Conservation (phyloP, 768 basidiomycete genomes). For the Leucogyrophana mollusca region DNA sequence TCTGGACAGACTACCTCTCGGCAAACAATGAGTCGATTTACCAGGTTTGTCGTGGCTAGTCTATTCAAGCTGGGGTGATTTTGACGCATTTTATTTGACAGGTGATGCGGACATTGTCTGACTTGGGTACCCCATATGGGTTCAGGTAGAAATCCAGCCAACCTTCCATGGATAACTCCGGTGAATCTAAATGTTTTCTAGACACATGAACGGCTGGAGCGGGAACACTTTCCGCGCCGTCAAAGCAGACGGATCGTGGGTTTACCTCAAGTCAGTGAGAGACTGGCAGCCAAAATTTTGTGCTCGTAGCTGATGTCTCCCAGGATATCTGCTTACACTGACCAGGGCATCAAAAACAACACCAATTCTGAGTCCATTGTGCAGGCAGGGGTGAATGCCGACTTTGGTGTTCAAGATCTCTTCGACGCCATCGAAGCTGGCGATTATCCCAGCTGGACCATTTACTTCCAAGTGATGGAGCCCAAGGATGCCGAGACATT, state of each 20-base stretch:
- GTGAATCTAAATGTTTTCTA: neutral
- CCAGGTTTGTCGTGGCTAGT: slow-evolving; percentile 16
- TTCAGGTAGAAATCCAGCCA: slow-evolving; percentile 25
- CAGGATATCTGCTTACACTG: slow-evolving; percentile 14
- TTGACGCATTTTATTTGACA: slow-evolving; percentile 11
- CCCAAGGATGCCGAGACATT: slow-evolving; percentile 49
- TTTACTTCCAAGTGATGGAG: slow-evolving; percentile 56
- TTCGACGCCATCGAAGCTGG: slow-evolving; percentile 54
- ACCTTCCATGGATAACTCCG: neutral
- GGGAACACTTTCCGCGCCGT: slow-evolving; percentile 48
- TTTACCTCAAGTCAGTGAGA: slow-evolving; percentile 49
- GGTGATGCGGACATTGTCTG: slow-evolving; percentile 50
- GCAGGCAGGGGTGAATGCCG: slow-evolving; percentile 41
- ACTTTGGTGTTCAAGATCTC: slow-evolving; percentile 56
- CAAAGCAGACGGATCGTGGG: slow-evolving; percentile 46
- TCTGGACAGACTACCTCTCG: slow-evolving; percentile 41
- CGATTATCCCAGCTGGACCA: slow-evolving; percentile 54
- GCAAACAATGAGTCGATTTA: slow-evolving; percentile 47
- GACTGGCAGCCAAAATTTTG: neutral
- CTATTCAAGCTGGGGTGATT: neutral
- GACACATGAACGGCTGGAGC: slow-evolving; percentile 49
- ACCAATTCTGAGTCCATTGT: slow-evolving; percentile 35
- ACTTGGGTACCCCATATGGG: slow-evolving; percentile 57
- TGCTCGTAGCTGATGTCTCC: slow-evolving; percentile 12
- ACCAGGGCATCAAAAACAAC: slow-evolving; percentile 40